Conservation (phyloP, 148 eudicot species). For the Rhododendron ferrugineum region DNA sequence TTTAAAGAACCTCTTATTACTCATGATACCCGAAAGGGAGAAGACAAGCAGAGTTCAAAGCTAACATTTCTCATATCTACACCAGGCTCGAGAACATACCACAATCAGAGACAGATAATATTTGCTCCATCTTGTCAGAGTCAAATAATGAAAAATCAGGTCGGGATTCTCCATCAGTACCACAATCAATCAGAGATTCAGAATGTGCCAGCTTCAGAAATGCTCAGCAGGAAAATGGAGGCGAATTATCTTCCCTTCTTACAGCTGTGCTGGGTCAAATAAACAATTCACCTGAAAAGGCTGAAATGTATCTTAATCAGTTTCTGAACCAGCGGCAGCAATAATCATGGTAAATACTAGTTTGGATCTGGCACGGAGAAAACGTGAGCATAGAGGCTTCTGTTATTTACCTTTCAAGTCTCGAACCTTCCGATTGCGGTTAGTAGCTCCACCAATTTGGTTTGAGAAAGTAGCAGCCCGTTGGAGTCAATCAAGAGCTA, state of each 20-base stretch:
- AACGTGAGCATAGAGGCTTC: neutral
- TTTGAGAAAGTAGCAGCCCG: neutral
- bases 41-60: neutral
- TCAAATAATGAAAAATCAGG: neutral
- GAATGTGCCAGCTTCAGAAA: neutral
- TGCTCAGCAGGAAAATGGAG: neutral
- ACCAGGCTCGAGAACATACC: neutral
- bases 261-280: neutral
- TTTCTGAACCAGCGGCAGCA: neutral
- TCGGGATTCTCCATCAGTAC: neutral
- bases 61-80: neutral
- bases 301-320: neutral
- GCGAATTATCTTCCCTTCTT: neutral
- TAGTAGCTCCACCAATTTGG: neutral
- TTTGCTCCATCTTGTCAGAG: neutral
- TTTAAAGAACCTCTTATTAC: neutral
- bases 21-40: neutral
- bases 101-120: neutral
- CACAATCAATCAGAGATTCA: neutral
- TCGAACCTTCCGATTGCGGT: neutral
- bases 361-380: neutral
- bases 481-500: neutral
- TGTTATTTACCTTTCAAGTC: slow-evolving; percentile 3
- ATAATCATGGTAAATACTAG: neutral
- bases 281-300: neutral